Evolutionary conservation across 495 filamentous ascomycete genomes (phyloP).

Genomic region (Penicillium dipodomyicola): DNA sequence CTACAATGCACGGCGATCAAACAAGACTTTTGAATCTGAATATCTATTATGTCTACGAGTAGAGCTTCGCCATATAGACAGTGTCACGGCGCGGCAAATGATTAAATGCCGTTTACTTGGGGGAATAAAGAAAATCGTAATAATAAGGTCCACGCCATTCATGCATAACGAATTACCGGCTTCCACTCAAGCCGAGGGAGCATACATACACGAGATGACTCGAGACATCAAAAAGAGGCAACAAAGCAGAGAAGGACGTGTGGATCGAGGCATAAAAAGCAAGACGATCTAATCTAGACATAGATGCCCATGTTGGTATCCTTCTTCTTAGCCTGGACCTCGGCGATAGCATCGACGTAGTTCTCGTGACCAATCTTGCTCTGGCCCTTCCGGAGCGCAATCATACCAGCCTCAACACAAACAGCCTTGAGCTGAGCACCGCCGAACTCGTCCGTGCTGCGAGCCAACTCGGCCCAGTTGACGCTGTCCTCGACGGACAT

Average conservation of each 20-base stretch:
- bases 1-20: constrained; percentile 2
- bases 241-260: constrained; percentile 14
- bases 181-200: constrained; percentile 17
- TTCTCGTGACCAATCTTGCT: constrained; percentile 96
- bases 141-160: neutral
- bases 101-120: neutral
- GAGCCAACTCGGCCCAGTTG: constrained; percentile 94
- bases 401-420: constrained; percentile 99
- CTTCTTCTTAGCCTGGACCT: constrained; percentile 98
- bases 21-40: neutral
- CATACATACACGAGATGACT: constrained; percentile 34
- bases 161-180: constrained; percentile 30
- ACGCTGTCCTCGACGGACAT: constrained; percentile 94
- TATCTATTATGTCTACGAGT: neutral
- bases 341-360: constrained; percentile 97
- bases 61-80: neutral
- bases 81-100: neutral
- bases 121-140: neutral
- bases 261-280: constrained; percentile 5
- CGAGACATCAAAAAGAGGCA: constrained; percentile 5
- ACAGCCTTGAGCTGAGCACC: constrained; percentile 97
- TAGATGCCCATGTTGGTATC: constrained; percentile 64
- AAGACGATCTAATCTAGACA: constrained; percentile 33
- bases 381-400: constrained; percentile 87
- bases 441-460: constrained; percentile 98